These are phyloP conservation scores for Passiflora organensis DNA, from an alignment of 345 rosid genomes.

Conservation along the genomic window DNA sequence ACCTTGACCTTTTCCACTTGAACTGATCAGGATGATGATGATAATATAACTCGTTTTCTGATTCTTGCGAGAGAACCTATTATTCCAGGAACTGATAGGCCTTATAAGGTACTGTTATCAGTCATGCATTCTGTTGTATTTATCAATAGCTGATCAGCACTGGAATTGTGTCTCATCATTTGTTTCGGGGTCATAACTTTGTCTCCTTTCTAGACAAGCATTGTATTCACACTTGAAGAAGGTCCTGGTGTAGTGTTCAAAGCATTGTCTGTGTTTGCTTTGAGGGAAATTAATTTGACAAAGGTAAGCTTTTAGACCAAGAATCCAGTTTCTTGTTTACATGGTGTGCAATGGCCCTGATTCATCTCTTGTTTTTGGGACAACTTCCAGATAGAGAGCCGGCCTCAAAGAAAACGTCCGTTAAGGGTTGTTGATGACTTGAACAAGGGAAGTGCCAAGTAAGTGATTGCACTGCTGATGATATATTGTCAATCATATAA, in stretches of 20 bases:
- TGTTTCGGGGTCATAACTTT: constrained; percentile 1
- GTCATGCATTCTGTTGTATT: not conserved
- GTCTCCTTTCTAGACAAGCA: constrained; percentile 58
- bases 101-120: constrained; percentile 52
- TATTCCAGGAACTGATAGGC: constrained; percentile 63
- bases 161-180: constrained; percentile 1
- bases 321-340: not conserved
- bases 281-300: constrained; percentile 75
- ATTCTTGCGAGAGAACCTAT: constrained; percentile 89
- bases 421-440: constrained; percentile 76
- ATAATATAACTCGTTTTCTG: constrained; percentile 79
- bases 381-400: constrained; percentile 75
- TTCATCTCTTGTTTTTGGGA: not conserved
- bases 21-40: constrained; percentile 57
- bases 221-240: constrained; percentile 91
- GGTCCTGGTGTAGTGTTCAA: constrained; percentile 89
- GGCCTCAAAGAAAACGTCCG: constrained; percentile 71
- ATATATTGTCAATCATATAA: not conserved
- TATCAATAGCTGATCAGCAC: not conserved
- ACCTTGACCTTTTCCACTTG: not conserved
- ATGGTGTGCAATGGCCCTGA: constrained; percentile 3
- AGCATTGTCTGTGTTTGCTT: constrained; percentile 86
- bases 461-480: constrained; percentile 23
- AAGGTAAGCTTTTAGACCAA: constrained; percentile 39
- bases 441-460: constrained; percentile 75